Conservation (phyloP, 139 green algal genomes). For the Ettlia oleoabundans region DNA sequence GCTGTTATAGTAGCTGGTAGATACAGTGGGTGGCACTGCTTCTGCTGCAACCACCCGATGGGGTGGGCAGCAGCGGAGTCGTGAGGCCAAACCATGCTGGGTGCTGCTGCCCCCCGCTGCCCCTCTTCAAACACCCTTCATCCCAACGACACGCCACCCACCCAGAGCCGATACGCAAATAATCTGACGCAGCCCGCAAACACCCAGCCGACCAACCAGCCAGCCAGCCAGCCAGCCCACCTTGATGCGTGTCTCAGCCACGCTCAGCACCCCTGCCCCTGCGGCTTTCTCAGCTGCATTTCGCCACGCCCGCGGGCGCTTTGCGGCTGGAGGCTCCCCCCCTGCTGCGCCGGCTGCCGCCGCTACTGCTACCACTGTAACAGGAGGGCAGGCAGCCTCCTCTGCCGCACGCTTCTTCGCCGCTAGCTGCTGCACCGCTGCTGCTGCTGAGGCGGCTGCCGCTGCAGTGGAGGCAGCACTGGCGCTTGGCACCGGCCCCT, state of each 20-base stretch:
- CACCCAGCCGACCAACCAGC: not conserved
- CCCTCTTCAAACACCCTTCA: no score
- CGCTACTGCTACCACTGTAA: not conserved
- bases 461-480: no score
- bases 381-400: not conserved
- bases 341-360: no score
- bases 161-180: no score
- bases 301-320: constrained; percentile 5
- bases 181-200: not conserved
- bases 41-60: not conserved
- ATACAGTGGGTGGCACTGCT: not conserved
- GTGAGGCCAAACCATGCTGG: no score
- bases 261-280: constrained; percentile 9
- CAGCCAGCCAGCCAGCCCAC: not conserved
- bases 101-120: no score
- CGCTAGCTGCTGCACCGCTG: not conserved
- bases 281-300: not conserved
- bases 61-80: no score
- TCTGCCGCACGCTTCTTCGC: not conserved
- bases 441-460: not conserved
- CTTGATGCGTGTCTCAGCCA: constrained; percentile 19
- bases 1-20: not conserved
- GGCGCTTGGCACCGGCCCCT: not conserved
- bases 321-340: not conserved
- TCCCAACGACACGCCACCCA: no score